phyloP scores from a whole-genome alignment of 768 basidiomycete genomes.

The Leccinum olivaceopallidum region DNA sequence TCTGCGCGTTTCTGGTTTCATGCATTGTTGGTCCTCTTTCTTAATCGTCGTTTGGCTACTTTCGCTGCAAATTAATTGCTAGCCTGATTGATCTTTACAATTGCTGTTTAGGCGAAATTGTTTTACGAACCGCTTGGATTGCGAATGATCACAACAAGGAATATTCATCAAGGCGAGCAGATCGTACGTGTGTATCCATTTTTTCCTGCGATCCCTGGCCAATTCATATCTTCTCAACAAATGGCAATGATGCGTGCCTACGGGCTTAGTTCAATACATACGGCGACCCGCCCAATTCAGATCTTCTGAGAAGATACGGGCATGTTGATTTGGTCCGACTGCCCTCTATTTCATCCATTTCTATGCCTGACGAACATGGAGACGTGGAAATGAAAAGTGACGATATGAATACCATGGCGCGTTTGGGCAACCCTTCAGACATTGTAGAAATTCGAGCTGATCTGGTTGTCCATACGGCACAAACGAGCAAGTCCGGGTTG shows the following conservation, averaged over 20 bases:
- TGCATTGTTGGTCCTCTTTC: not conserved
- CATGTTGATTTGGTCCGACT: slow-evolving; percentile 80
- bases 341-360: slow-evolving; percentile 32
- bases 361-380: not conserved
- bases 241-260: not conserved
- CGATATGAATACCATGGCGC: slow-evolving; percentile 20
- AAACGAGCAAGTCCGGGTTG: slow-evolving; percentile 6
- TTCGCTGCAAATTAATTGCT: not conserved
- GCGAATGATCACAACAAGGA: slow-evolving; percentile 78
- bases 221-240: not conserved
- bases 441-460: slow-evolving; percentile 79
- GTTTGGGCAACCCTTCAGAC: slow-evolving; percentile 74
- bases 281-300: slow-evolving; percentile 88
- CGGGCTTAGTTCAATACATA: slow-evolving; percentile 89
- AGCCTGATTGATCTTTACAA: not conserved
- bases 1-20: not conserved
- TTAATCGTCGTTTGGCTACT: not conserved
- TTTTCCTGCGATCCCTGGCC: not conserved
- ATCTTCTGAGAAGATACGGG: slow-evolving; percentile 92
- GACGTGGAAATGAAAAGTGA: slow-evolving; percentile 15
- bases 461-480: slow-evolving; percentile 51
- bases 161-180: slow-evolving; percentile 77
- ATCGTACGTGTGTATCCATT: slow-evolving; percentile 56
- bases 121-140: slow-evolving; percentile 74
- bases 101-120: slow-evolving; percentile 64